A percentile compares a stretch with the other conserved stretches of the same genome.
Conservation (phyloP, 495 filamentous ascomycete species). For the Letharia columbiana region DNA sequence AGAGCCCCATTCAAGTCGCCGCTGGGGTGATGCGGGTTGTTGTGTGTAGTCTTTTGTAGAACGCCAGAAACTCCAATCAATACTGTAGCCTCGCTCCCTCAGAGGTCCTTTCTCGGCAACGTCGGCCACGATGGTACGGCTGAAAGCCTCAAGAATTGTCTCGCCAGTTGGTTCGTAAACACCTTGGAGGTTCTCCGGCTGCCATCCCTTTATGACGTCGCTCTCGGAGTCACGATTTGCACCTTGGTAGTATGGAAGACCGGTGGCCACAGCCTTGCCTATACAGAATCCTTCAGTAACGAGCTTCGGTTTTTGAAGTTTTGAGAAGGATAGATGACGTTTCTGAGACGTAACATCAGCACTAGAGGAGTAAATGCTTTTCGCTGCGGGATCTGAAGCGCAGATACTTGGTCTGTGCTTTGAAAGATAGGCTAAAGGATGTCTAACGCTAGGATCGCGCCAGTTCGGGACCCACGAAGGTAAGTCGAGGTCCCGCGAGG, state of each 20-base stretch:
- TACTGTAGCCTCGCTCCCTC: not conserved
- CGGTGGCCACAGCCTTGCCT: not conserved
- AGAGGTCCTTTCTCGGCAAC: not conserved
- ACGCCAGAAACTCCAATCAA: not conserved
- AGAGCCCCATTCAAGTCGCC: not conserved
- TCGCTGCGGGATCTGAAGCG: not conserved
- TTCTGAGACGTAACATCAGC: not conserved
- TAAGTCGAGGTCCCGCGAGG: not conserved
- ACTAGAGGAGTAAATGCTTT: not conserved
- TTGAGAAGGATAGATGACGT: not conserved
- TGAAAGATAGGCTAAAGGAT: not conserved
- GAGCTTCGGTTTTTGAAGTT: not conserved
- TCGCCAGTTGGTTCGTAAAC: not conserved
- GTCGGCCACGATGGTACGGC: not conserved
- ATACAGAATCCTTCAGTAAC: not conserved
- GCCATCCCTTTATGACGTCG: not conserved
- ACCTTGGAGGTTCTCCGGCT: not conserved
- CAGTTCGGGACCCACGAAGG: not conserved
- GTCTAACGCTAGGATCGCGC: not conserved
- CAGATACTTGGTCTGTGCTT: not conserved
- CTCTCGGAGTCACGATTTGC: no score
- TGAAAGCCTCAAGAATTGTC: not conserved
- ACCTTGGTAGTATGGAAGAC: not conserved
- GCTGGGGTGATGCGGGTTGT: not conserved
- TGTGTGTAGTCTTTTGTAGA: not conserved